Conservation (phyloP, 1,284 basidiomycete genomes). For the Inonotus obliquus region DNA sequence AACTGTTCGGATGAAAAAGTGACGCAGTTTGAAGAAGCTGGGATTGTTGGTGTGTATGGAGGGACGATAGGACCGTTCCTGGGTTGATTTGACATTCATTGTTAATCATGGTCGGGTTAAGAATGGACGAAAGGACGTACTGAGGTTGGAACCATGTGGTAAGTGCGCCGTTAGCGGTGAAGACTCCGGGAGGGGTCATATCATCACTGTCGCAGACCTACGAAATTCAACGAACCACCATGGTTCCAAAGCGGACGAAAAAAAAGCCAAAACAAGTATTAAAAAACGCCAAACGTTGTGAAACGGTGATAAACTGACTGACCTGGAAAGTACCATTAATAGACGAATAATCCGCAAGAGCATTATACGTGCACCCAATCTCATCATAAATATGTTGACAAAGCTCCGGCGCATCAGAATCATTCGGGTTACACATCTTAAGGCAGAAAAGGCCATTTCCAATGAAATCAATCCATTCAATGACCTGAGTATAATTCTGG, state of each 20-base stretch:
- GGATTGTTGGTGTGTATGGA: conserved; percentile 32
- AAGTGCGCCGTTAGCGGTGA: conserved; percentile 12
- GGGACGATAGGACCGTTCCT: conserved; percentile 21
- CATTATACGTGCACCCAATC: conserved; percentile 20
- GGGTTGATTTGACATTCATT: background rate
- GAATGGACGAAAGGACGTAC: background rate
- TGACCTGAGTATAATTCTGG: conserved; percentile 26
- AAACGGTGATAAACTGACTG: background rate
- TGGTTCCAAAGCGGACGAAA: background rate
- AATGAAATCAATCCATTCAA: conserved; percentile 33
- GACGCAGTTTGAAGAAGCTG: conserved; percentile 32
- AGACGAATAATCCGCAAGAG: conserved; percentile 18
- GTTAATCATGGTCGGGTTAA: background rate
- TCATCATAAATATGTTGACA: conserved; percentile 23
- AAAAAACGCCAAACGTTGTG: background rate
- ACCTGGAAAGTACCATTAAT: conserved; percentile 26
- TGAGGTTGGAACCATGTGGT: conserved; percentile 21
- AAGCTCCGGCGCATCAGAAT: conserved; percentile 15
- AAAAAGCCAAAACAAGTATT: background rate
- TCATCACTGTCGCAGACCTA: conserved; percentile 30
- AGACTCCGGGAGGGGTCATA: conserved; percentile 23
- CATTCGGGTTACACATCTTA: conserved; percentile 20
- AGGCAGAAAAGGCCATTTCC: conserved; percentile 21
- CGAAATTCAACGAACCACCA: background rate
- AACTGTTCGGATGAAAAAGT: conserved; percentile 32